A percentile compares a stretch with the other conserved stretches of the same genome.
phyloP scores from a whole-genome alignment of 2,329 filamentous ascomycete genomes.

The Aspergillus tamarii region DNA sequence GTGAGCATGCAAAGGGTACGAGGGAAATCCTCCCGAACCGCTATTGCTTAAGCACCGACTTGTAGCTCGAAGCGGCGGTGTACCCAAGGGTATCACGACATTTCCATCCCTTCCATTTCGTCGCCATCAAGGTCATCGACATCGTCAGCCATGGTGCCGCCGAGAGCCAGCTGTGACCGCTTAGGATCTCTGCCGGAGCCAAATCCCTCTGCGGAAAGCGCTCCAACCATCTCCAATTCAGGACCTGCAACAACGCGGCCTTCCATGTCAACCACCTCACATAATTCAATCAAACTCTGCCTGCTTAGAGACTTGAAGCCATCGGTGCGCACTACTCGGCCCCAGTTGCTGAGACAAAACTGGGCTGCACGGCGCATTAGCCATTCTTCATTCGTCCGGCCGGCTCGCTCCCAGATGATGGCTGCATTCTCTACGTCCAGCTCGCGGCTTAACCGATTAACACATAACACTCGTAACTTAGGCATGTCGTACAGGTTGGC shows the following conservation, averaged over 20 bases:
- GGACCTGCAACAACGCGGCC: slow-evolving; percentile 89
- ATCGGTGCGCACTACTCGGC: slow-evolving; percentile 84
- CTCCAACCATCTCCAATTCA: slow-evolving; percentile 69
- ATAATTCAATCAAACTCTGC: slow-evolving; percentile 82
- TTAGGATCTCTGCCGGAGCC: slow-evolving; percentile 39
- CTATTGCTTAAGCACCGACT: neutral
- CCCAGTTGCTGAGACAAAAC: slow-evolving; percentile 94
- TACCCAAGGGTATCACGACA: slow-evolving; percentile 34
- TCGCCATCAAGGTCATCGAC: slow-evolving; percentile 49
- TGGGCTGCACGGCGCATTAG: slow-evolving; percentile 82
- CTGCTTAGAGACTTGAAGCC: slow-evolving; percentile 83
- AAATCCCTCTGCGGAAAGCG: slow-evolving; percentile 53
- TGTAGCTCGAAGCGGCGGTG: slow-evolving; percentile 14
- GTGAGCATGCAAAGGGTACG: neutral
- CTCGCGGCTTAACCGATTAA: slow-evolving; percentile 86
- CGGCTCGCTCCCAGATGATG: slow-evolving; percentile 93
- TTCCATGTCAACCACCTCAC: slow-evolving; percentile 89
- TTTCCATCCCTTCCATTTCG: slow-evolving; percentile 53
- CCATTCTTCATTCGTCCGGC: slow-evolving; percentile 90
- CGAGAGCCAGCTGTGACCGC: slow-evolving; percentile 31
- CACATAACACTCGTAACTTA: slow-evolving; percentile 84
- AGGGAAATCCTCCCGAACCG: neutral
- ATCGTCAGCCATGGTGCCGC: slow-evolving; percentile 34
- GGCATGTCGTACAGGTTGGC: slow-evolving; percentile 98
- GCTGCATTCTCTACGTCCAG: slow-evolving; percentile 94